Conservation (phyloP, 1,284 basidiomycete genomes). For the Melampsora larici-populina region DNA sequence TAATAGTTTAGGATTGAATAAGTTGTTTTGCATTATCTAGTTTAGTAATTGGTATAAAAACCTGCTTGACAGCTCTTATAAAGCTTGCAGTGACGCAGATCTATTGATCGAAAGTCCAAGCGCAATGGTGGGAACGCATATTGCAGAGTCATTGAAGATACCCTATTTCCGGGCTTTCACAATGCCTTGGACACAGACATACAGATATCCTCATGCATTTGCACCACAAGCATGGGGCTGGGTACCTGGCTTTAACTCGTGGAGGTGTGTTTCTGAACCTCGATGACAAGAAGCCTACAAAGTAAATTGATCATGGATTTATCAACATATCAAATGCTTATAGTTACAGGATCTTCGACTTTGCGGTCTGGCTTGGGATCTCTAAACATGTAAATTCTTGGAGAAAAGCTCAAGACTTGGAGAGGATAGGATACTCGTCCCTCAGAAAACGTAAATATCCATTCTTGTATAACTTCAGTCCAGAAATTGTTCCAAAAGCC, state of each 20-base stretch:
- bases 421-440: constrained; percentile 78
- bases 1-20: constrained; percentile 7
- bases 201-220: constrained; percentile 95
- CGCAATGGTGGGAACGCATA: constrained; percentile 93
- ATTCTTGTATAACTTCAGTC: constrained; percentile 93
- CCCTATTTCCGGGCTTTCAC: constrained; percentile 88
- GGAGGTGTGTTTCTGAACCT: constrained; percentile 61
- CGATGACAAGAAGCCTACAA: constrained; percentile 97
- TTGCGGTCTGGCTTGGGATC: constrained; percentile 93
- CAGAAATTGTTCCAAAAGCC: constrained; percentile 69
- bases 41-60: constrained; percentile 98
- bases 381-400: constrained; percentile 91
- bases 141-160: constrained; percentile 88
- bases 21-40: constrained; percentile 54
- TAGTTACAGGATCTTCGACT: constrained; percentile 91
- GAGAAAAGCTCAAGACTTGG: constrained; percentile 75
- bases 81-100: constrained; percentile 89
- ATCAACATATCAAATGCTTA: neutral
- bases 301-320: constrained; percentile 58
- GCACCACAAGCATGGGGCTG: constrained; percentile 71
- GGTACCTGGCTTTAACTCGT: neutral
- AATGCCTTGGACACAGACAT: constrained; percentile 68
- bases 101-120: constrained; percentile 90
- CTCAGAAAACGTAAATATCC: constrained; percentile 95
- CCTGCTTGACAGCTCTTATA: constrained; percentile 85